Evolutionary conservation across 768 basidiomycete genomes (phyloP).

Genomic region (Leccinum olivaceopallidum): DNA sequence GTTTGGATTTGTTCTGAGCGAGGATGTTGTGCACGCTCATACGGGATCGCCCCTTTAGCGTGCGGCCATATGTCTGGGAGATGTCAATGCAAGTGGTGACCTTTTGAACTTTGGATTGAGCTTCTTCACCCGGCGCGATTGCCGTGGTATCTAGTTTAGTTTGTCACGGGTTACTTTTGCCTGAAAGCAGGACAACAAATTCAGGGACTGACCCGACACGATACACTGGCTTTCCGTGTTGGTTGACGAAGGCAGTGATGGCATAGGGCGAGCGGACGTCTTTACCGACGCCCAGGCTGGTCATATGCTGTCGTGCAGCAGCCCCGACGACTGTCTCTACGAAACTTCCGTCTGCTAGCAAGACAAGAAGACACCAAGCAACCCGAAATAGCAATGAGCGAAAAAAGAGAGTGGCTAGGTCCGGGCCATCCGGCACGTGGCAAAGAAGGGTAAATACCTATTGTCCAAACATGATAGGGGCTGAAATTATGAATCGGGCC

Average conservation of each 20-base stretch:
- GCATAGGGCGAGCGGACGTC: constrained; percentile 74
- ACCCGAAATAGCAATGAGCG: too few species aligned
- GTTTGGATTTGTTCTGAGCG: constrained; percentile 51
- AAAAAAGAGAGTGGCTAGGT: too few species aligned
- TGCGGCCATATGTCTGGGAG: constrained; percentile 37
- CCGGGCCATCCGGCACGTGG: too few species aligned
- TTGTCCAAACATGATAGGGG: too few species aligned
- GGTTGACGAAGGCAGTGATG: constrained; percentile 78
- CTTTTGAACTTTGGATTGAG: constrained; percentile 41
- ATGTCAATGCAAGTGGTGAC: constrained; percentile 32
- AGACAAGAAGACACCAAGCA: too few species aligned
- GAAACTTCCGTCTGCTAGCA: too few species aligned
- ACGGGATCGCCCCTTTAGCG: constrained; percentile 44
- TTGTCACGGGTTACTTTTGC: constrained; percentile 1
- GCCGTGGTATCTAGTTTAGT: constrained; percentile 53
- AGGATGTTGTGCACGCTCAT: constrained; percentile 68
- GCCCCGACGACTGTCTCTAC: constrained; percentile 53
- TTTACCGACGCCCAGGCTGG: constrained; percentile 62
- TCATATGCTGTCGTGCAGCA: constrained; percentile 76
- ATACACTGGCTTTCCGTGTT: constrained; percentile 69
- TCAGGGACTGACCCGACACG: constrained; percentile 65
- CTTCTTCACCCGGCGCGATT: constrained; percentile 59
- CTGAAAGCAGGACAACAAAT: neutral
- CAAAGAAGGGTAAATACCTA: too few species aligned
- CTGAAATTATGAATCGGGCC: too few species aligned